Evolutionary conservation across 495 filamentous ascomycete species (phyloP).

Genomic region (Penicillium psychrofluorescens): DNA sequence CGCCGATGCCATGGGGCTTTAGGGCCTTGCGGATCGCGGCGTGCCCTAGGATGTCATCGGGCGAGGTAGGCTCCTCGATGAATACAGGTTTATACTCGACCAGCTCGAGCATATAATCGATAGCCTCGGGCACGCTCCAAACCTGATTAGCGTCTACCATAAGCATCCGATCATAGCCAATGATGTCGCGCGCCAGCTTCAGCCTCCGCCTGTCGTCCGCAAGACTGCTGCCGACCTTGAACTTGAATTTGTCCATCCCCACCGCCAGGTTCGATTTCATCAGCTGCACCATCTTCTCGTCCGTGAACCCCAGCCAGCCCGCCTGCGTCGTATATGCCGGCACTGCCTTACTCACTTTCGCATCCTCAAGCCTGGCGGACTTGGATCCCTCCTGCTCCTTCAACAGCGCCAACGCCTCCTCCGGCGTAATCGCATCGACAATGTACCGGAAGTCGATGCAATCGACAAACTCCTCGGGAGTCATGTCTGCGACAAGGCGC

Average conservation of each 20-base stretch:
- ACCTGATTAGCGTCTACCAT: constrained; percentile 99
- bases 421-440: constrained; percentile 80
- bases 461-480: constrained; percentile 72
- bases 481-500: constrained; percentile 85
- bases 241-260: constrained; percentile 84
- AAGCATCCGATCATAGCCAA: constrained; percentile 81
- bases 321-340: constrained; percentile 88
- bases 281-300: constrained; percentile 72
- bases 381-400: constrained; percentile 56
- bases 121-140: constrained; percentile 88
- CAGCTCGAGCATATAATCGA: constrained; percentile 77
- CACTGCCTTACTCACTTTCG: constrained; percentile 62
- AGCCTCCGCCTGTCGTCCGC: constrained; percentile 64
- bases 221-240: constrained; percentile 74
- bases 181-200: constrained; percentile 67
- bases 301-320: constrained; percentile 88
- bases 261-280: constrained; percentile 62
- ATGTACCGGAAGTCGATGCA: constrained; percentile 95
- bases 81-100: constrained; percentile 89
- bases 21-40: constrained; percentile 76
- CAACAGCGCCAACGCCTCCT: constrained; percentile 69
- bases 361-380: constrained; percentile 59
- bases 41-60: constrained; percentile 88
- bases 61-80: constrained; percentile 91
- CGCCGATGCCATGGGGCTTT: constrained; percentile 57